These are phyloP conservation scores for Inosperma sp. DNA, from an alignment of 768 basidiomycete species.

Conservation along the genomic window DNA sequence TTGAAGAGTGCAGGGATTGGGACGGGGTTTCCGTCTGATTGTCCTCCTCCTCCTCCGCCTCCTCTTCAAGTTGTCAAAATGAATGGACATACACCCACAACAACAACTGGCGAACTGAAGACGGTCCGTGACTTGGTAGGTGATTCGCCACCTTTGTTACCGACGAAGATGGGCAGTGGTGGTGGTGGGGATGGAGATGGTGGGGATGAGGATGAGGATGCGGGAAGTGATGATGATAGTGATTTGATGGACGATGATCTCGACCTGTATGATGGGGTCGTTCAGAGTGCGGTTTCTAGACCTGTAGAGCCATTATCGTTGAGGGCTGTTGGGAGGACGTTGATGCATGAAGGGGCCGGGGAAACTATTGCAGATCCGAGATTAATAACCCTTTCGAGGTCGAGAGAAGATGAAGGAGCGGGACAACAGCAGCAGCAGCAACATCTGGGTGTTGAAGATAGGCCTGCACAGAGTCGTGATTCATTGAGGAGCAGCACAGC, in stretches of 20 bases:
- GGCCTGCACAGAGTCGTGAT: conserved; percentile 33
- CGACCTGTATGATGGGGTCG: conserved; percentile 11
- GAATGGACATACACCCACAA: background rate
- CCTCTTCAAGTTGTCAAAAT: background rate
- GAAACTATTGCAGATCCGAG: background rate
- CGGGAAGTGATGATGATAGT: conserved; percentile 15
- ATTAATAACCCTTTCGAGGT: background rate
- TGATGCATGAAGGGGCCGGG: background rate
- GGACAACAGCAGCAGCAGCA: background rate
- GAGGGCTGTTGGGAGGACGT: conserved; percentile 4
- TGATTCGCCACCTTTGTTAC: conserved; percentile 14
- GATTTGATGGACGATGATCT: too few species aligned
- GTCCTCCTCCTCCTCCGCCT: too few species aligned
- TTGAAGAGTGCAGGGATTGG: conserved; percentile 21
- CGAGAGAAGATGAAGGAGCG: background rate
- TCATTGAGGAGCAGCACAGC: conserved; percentile 46
- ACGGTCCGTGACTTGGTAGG: conserved; percentile 26
- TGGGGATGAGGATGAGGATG: conserved; percentile 19
- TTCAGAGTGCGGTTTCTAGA: conserved; percentile 13
- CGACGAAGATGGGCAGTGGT: background rate
- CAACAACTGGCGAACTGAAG: background rate
- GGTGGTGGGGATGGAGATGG: conserved; percentile 17
- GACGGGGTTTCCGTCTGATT: too few species aligned
- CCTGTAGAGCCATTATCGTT: background rate
- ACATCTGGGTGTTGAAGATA: background rate